phyloP scores from a whole-genome alignment of 495 filamentous ascomycete genomes.

The Aspergillus cristatus region DNA sequence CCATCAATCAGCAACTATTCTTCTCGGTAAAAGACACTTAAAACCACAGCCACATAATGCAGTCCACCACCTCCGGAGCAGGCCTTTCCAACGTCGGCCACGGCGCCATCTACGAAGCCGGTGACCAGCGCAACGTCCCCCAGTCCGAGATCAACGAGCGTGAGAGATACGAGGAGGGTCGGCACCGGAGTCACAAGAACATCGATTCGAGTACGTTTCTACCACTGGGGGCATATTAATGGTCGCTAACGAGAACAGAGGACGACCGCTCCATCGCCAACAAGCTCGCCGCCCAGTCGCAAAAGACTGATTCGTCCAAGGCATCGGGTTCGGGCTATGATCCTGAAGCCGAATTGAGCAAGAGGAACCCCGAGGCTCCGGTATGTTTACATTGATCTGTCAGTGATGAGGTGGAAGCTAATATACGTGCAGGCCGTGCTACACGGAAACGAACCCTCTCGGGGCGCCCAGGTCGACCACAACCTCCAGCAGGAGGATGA shows the following conservation, averaged over 20 bases:
- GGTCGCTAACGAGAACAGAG: constrained; percentile 43
- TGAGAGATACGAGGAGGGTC: constrained; percentile 58
- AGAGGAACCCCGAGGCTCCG: constrained; percentile 60
- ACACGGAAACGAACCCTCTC: constrained; percentile 63
- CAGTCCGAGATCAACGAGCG: constrained; percentile 43
- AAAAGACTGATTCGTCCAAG: constrained; percentile 23
- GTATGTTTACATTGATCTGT: constrained; percentile 34
- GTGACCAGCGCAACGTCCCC: constrained; percentile 62
- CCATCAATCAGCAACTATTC: neutral
- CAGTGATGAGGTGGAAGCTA: constrained; percentile 1
- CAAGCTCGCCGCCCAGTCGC: constrained; percentile 54
- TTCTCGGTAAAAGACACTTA: neutral
- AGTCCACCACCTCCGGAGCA: too few relatives aligned
- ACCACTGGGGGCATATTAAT: too few relatives aligned
- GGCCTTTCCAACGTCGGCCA: constrained; percentile 34
- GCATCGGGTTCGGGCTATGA: constrained; percentile 31
- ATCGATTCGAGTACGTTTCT: constrained; percentile 63
- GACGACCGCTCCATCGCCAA: constrained; percentile 74
- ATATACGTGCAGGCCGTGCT: constrained; percentile 44
- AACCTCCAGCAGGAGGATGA: constrained; percentile 63
- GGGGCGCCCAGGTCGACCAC: constrained; percentile 62
- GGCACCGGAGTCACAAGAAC: constrained; percentile 52
- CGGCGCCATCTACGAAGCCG: constrained; percentile 47
- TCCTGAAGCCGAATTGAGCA: constrained; percentile 45
- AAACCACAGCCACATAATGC: neutral